phyloP scores from a whole-genome alignment of 1,139 yeast species.

The Taphrina flavorubra region DNA sequence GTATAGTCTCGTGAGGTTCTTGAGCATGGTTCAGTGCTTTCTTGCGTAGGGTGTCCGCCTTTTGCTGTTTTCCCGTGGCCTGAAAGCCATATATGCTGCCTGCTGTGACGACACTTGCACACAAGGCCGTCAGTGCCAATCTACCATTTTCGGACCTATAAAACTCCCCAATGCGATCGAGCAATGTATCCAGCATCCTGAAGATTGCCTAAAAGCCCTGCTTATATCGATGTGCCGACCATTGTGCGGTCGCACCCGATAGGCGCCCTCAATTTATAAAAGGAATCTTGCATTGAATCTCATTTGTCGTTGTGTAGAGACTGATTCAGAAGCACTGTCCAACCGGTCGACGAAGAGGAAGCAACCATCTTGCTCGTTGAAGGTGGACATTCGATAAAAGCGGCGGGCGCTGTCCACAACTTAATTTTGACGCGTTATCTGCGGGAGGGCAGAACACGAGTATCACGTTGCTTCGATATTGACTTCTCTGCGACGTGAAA shows the following conservation, averaged over 20 bases:
- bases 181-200: background rate
- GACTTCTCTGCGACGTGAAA: conserved; percentile 6
- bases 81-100: conserved; percentile 32
- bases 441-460: conserved; percentile 21
- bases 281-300: no score
- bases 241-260: no score
- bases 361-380: no score
- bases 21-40: conserved; percentile 22
- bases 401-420: conserved; percentile 7
- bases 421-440: conserved; percentile 13
- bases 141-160: conserved; percentile 24
- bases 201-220: no score
- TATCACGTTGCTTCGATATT: background rate
- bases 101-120: conserved; percentile 38
- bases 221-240: no score
- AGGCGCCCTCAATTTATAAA: no score
- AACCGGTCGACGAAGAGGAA: no score
- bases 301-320: no score
- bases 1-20: conserved; percentile 26
- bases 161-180: conserved; percentile 18
- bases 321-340: no score
- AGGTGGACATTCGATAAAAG: background rate
- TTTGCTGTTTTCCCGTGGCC: conserved; percentile 12
- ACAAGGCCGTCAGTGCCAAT: conserved; percentile 18
- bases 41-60: background rate